These are phyloP conservation scores for Uronychia setigera DNA, from an alignment of 73 alveolate genomes.

Conservation along the genomic window DNA sequence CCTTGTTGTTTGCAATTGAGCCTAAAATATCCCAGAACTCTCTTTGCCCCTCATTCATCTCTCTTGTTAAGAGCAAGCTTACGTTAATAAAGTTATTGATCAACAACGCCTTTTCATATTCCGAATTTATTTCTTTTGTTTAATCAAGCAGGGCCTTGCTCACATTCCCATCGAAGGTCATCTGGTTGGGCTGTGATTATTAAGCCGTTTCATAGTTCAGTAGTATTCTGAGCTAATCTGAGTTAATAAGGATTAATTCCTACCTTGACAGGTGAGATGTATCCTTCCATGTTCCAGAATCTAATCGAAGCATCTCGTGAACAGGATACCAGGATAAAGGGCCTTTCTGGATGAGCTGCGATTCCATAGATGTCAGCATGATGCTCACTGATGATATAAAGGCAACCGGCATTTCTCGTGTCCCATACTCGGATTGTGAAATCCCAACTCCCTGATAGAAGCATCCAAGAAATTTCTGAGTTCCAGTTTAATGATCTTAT, in stretches of 20 bases:
- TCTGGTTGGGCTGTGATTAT: not conserved
- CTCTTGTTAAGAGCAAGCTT: not conserved
- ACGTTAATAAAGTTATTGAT: not conserved
- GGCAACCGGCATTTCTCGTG: conserved; percentile 69
- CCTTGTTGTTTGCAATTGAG: not conserved
- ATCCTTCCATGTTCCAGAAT: conserved; percentile 59
- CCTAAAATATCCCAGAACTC: not conserved
- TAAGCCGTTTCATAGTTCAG: not conserved
- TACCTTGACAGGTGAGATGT: conserved; percentile 18
- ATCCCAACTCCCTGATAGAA: conserved; percentile 83
- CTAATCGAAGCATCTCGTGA: conserved; percentile 77
- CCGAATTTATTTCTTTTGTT: no score
- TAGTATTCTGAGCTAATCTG: not conserved
- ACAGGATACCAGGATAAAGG: conserved; percentile 75
- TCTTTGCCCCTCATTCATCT: not conserved
- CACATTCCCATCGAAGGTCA: not conserved
- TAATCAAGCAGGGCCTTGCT: no score
- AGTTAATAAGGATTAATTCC: not conserved
- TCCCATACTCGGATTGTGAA: conserved; percentile 72
- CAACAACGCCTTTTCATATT: no score
- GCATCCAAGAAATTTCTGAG: conserved; percentile 71
- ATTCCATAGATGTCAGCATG: conserved; percentile 76
- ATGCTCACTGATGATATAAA: conserved; percentile 65
- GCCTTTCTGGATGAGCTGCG: conserved; percentile 68
- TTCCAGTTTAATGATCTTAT: conserved; percentile 83